phyloP scores from a whole-genome alignment of 2,329 filamentous ascomycete species.

The Trichoderma gracile region DNA sequence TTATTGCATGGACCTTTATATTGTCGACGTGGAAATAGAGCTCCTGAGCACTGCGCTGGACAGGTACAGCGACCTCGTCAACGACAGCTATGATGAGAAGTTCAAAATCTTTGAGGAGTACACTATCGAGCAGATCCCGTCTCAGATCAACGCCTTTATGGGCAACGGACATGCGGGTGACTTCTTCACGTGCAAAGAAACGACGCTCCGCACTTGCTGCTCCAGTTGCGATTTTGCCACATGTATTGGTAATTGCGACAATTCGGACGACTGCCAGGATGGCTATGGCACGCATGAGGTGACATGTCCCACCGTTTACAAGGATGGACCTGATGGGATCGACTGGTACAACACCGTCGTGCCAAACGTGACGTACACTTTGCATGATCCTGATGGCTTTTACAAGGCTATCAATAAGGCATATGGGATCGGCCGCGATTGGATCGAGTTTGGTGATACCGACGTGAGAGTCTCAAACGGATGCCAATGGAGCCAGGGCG shows the following conservation, averaged over 20 bases:
- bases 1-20: no score
- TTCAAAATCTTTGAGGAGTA: constrained; percentile 27
- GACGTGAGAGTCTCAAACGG: constrained; percentile 20
- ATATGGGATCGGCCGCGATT: constrained; percentile 26
- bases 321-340: not conserved
- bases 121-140: constrained; percentile 21
- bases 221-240: constrained; percentile 14
- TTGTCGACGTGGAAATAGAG: constrained; percentile 23
- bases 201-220: constrained; percentile 23
- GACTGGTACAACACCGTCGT: not conserved
- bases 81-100: constrained; percentile 27
- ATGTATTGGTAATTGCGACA: constrained; percentile 19
- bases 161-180: constrained; percentile 21
- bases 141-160: constrained; percentile 27
- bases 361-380: constrained; percentile 27
- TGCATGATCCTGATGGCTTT: constrained; percentile 30
- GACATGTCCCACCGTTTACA: constrained; percentile 27
- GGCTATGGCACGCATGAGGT: not conserved
- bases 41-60: constrained; percentile 24
- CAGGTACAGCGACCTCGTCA: constrained; percentile 26
- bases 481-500: constrained; percentile 24
- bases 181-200: constrained; percentile 27
- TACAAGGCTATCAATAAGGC: constrained; percentile 28
- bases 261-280: constrained; percentile 17
- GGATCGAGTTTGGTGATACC: constrained; percentile 27